A percentile compares a stretch with the other conserved stretches of the same genome.
These are phyloP conservation scores for Gossypium raimondii DNA, from an alignment of 345 rosid genomes.

Conservation along the genomic window DNA sequence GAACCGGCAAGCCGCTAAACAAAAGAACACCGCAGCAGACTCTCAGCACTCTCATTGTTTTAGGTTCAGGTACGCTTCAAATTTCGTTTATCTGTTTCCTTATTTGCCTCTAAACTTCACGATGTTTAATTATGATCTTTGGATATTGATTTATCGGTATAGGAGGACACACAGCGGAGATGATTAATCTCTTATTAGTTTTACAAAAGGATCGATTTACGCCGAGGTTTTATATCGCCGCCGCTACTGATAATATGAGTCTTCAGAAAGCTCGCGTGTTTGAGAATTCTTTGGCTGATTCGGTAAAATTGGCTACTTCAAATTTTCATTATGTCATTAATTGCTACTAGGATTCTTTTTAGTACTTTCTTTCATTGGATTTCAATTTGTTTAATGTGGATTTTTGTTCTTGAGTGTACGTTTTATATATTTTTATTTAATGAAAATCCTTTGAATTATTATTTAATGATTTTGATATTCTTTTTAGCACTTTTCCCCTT, in stretches of 20 bases:
- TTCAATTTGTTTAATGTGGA: not conserved
- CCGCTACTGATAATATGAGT: slow-evolving; percentile 92
- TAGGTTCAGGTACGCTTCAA: slow-evolving; percentile 52
- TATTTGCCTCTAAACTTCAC: not conserved
- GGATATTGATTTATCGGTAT: not conserved
- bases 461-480: not conserved
- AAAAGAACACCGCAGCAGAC: slow-evolving; percentile 32
- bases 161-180: slow-evolving; percentile 99
- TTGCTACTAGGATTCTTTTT: not conserved
- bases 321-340: not conserved
- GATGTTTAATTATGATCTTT: not conserved
- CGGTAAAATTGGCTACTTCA: slow-evolving; percentile 30
- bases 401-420: not conserved
- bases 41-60: slow-evolving; percentile 49
- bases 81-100: not conserved
- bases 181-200: slow-evolving; percentile 68
- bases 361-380: not conserved
- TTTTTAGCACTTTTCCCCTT: not conserved
- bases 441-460: not conserved
- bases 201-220: slow-evolving; percentile 52
- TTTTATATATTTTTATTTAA: not conserved
- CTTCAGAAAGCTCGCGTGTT: slow-evolving; percentile 74
- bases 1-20: slow-evolving; percentile 41
- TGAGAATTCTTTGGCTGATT: slow-evolving; percentile 49
- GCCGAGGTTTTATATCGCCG: slow-evolving; percentile 82